Conservation (phyloP, 1,284 basidiomycete species). For the Irpex sp. region DNA sequence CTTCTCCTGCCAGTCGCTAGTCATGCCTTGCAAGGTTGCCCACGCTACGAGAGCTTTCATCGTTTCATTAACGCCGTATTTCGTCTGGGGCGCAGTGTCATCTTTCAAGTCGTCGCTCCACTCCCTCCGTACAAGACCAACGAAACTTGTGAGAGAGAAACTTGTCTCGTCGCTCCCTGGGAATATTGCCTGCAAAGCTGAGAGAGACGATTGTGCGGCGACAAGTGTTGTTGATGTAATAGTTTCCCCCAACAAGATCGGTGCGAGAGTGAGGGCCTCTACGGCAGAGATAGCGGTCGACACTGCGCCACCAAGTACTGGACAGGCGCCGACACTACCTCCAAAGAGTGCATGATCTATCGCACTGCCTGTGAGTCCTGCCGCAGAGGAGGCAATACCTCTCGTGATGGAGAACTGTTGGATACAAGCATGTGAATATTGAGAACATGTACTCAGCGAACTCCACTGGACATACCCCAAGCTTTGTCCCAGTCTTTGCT, state of each 20-base stretch:
- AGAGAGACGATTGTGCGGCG: conserved; percentile 71
- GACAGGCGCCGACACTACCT: conserved; percentile 51
- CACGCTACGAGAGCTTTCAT: conserved; percentile 70
- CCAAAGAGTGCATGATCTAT: conserved; percentile 66
- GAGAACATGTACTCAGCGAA: background rate
- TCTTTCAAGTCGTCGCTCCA: conserved; percentile 56
- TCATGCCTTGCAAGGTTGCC: conserved; percentile 75
- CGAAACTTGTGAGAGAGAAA: conserved; percentile 76
- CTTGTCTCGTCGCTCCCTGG: conserved; percentile 74
- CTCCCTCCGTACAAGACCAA: conserved; percentile 64
- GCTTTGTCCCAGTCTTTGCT: conserved; percentile 61
- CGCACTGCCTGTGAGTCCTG: conserved; percentile 51
- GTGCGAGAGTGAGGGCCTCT: conserved; percentile 68
- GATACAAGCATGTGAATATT: background rate
- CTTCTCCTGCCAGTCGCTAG: conserved; percentile 72
- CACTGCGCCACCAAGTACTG: conserved; percentile 53
- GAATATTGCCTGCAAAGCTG: conserved; percentile 66
- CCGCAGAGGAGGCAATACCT: conserved; percentile 53
- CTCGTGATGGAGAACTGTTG: conserved; percentile 66
- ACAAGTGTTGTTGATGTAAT: conserved; percentile 71
- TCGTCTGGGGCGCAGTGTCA: conserved; percentile 53
- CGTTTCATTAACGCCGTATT: conserved; percentile 60
- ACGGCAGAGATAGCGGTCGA: conserved; percentile 60
- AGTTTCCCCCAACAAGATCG: conserved; percentile 70
- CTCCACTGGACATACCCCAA: conserved; percentile 49